A percentile compares a stretch with the other conserved stretches of the same genome.
phyloP scores from a whole-genome alignment of 1,284 basidiomycete genomes.

The Naganishia cerealis region DNA sequence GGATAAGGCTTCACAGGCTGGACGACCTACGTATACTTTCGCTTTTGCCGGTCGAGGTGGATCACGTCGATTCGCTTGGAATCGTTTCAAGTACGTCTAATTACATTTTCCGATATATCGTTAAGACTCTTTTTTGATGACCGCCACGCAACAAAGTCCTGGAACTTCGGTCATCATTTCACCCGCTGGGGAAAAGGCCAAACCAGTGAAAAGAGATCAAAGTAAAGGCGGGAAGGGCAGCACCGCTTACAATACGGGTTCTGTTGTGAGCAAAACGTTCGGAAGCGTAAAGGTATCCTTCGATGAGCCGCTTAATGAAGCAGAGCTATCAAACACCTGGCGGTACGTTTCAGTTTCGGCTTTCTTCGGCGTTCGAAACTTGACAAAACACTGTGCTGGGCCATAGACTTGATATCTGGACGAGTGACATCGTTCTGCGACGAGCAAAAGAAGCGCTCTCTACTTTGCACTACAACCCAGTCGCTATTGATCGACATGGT shows the following conservation, averaged over 20 bases:
- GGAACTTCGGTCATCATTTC: slow-evolving; percentile 68
- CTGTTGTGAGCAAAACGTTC: slow-evolving; percentile 58
- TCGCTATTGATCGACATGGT: slow-evolving; percentile 46
- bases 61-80: slow-evolving; percentile 59
- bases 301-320: slow-evolving; percentile 54
- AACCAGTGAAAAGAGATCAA: slow-evolving; percentile 34
- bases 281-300: slow-evolving; percentile 63
- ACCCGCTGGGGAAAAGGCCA: slow-evolving; percentile 59
- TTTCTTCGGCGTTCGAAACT: not conserved
- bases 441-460: slow-evolving; percentile 70
- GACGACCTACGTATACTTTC: slow-evolving; percentile 66
- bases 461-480: slow-evolving; percentile 63
- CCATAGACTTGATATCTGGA: slow-evolving; percentile 67
- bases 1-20: slow-evolving; percentile 63
- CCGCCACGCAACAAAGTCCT: slow-evolving; percentile 56
- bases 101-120: slow-evolving; percentile 7
- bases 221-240: slow-evolving; percentile 8
- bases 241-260: slow-evolving; percentile 7
- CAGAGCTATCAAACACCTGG: slow-evolving; percentile 60
- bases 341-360: slow-evolving; percentile 50
- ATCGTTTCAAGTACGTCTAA: slow-evolving; percentile 63
- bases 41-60: slow-evolving; percentile 59
- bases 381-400: not conserved
- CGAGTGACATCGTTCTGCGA: slow-evolving; percentile 66
- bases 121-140: slow-evolving; percentile 25